Conservation (phyloP, 2,329 filamentous ascomycete species). For the Lithohypha guttulata region DNA sequence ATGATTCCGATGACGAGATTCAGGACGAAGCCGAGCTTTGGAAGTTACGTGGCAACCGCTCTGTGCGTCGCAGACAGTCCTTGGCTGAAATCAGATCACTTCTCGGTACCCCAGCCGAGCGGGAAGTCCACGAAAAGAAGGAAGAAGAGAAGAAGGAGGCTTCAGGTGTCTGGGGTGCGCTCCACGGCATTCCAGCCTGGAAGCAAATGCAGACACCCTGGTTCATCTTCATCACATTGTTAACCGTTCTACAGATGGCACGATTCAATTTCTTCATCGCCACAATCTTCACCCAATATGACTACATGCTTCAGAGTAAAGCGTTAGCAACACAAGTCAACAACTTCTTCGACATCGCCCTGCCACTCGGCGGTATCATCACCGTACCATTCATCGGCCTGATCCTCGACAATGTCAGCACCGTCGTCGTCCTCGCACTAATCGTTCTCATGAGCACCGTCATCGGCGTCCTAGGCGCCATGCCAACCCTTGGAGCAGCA, state of each 20-base stretch:
- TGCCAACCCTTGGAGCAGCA: conserved; percentile 57
- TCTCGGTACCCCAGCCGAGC: conserved; percentile 53
- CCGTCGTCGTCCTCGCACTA: conserved; percentile 55
- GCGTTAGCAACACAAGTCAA: conserved; percentile 59
- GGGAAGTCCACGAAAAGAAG: conserved; percentile 44
- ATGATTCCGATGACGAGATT: conserved; percentile 42
- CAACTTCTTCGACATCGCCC: conserved; percentile 69
- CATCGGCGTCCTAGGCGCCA: conserved; percentile 65
- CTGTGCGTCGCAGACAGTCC: conserved; percentile 49
- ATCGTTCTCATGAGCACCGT: conserved; percentile 62
- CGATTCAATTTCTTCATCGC: conserved; percentile 85
- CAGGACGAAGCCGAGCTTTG: conserved; percentile 40
- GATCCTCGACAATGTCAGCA: conserved; percentile 67
- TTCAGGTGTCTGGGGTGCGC: conserved; percentile 73
- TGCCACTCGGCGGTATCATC: conserved; percentile 70
- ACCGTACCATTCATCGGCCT: conserved; percentile 76
- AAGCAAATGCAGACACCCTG: conserved; percentile 69
- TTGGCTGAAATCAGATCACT: conserved; percentile 60
- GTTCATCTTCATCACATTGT: conserved; percentile 72
- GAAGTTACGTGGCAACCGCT: conserved; percentile 43
- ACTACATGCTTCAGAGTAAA: conserved; percentile 57
- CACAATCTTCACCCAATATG: conserved; percentile 71
- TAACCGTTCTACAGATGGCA: conserved; percentile 63
- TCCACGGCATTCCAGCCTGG: conserved; percentile 59
- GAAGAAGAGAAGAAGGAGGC: conserved; percentile 60